Conservation (phyloP, 768 basidiomycete species). For the Boletus rex-veris region DNA sequence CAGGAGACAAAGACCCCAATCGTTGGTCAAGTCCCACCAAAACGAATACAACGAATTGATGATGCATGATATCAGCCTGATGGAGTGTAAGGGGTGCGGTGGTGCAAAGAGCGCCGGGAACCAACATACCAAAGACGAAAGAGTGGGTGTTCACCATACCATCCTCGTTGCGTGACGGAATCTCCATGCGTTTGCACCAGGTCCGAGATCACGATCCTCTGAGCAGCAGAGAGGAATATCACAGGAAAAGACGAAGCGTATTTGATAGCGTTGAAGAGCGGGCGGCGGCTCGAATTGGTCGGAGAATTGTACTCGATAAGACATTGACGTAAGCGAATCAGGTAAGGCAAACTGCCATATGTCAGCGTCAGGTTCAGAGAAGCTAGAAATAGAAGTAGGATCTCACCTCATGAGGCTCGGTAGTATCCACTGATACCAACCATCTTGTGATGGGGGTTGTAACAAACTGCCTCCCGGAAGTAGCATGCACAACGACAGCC, state of each 20-base stretch:
- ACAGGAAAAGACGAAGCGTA: slow-evolving; percentile 97
- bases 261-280: slow-evolving; percentile 89
- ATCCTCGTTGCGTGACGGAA: slow-evolving; percentile 42
- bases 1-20: slow-evolving; percentile 90
- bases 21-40: slow-evolving; percentile 99
- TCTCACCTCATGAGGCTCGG: slow-evolving; percentile 85
- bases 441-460: slow-evolving; percentile 55
- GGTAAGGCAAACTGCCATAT: slow-evolving; percentile 67
- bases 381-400: background rate
- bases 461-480: slow-evolving; percentile 77
- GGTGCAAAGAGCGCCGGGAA: background rate
- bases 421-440: slow-evolving; percentile 69
- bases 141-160: slow-evolving; percentile 74
- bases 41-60: slow-evolving; percentile 94
- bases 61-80: slow-evolving; percentile 77
- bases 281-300: slow-evolving; percentile 61
- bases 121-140: slow-evolving; percentile 78
- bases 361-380: slow-evolving; percentile 9
- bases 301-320: slow-evolving; percentile 73
- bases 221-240: slow-evolving; percentile 90
- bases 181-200: slow-evolving; percentile 48
- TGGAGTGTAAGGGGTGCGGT: slow-evolving; percentile 2
- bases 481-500: slow-evolving; percentile 87
- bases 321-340: slow-evolving; percentile 93
- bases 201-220: slow-evolving; percentile 67